Percentiles rank a stretch among this genome's conserved stretches.
These are phyloP conservation scores for Mycena kentingensis DNA, from an alignment of 768 basidiomycete genomes.

Conservation along the genomic window DNA sequence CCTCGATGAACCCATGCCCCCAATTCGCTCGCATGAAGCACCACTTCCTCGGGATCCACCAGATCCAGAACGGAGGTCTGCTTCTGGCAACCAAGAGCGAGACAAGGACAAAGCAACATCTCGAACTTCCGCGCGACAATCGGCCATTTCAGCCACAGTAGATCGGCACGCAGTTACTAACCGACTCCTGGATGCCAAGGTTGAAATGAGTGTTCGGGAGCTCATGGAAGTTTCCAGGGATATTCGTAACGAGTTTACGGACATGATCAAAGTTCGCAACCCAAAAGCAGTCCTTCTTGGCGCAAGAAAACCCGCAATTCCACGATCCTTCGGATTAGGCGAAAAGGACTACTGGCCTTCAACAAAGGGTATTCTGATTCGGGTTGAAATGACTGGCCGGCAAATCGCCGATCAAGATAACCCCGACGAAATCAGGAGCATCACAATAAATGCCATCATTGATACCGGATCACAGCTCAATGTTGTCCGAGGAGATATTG, in stretches of 20 bases:
- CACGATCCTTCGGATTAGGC: too few species aligned
- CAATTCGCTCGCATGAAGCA: too few species aligned
- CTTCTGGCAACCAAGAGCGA: too few species aligned
- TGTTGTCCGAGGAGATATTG: slow-evolving; percentile 19
- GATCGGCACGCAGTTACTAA: neutral
- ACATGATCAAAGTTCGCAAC: slow-evolving; percentile 7
- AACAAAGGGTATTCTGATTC: neutral
- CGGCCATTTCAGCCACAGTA: neutral
- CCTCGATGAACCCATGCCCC: too few species aligned
- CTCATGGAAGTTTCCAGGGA: slow-evolving; percentile 3
- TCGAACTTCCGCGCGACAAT: neutral
- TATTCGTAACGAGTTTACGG: slow-evolving; percentile 1
- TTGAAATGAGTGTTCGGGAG: slow-evolving; percentile 1
- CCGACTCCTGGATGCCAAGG: slow-evolving; percentile 1
- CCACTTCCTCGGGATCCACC: too few species aligned
- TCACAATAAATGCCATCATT: slow-evolving; percentile 23
- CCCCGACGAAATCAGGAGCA: slow-evolving; percentile 12
- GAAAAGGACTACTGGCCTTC: neutral
- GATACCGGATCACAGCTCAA: slow-evolving; percentile 33
- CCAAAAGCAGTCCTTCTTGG: slow-evolving; percentile 1
- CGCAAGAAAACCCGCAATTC: too few species aligned
- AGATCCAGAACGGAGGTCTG: too few species aligned
- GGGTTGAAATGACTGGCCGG: neutral
- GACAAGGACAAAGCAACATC: too few species aligned
- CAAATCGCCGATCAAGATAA: slow-evolving; percentile 15